A percentile compares a stretch with the other conserved stretches of the same genome.
Evolutionary conservation across 495 filamentous ascomycete species (phyloP).

Genomic region (Penicillium longicatenatum): DNA sequence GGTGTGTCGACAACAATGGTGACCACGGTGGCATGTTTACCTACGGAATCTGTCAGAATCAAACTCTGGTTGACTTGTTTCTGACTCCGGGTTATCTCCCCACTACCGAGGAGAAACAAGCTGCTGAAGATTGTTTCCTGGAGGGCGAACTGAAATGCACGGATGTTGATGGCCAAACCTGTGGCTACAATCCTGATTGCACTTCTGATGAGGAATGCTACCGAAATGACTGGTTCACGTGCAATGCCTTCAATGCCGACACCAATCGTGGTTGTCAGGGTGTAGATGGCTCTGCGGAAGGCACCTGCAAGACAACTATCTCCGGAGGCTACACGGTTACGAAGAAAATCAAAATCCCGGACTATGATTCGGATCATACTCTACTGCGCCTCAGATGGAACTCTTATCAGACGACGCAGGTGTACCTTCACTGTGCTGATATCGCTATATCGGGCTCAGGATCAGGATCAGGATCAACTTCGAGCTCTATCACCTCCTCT

Average conservation of each 20-base stretch:
- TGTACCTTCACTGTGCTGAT: conserved; percentile 58
- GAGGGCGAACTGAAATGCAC: conserved; percentile 50
- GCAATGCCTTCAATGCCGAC: conserved; percentile 45
- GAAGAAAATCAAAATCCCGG: conserved; percentile 55
- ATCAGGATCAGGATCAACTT: conserved; percentile 2
- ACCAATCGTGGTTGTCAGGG: conserved; percentile 45
- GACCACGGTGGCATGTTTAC: conserved; percentile 63
- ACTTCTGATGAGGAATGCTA: conserved; percentile 46
- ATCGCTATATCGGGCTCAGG: conserved; percentile 41
- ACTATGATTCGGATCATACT: conserved; percentile 49
- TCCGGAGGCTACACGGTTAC: conserved; percentile 57
- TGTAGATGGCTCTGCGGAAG: conserved; percentile 48
- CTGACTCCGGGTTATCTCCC: conserved; percentile 52
- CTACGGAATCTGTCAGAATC: conserved; percentile 58
- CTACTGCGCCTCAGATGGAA: conserved; percentile 59
- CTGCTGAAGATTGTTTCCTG: conserved; percentile 56
- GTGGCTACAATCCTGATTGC: conserved; percentile 56
- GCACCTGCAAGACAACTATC: conserved; percentile 53
- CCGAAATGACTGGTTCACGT: conserved; percentile 61
- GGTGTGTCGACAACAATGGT: conserved; percentile 61
- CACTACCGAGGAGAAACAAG: conserved; percentile 56
- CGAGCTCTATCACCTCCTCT: neutral
- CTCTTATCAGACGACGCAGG: conserved; percentile 57
- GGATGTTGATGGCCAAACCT: conserved; percentile 53
- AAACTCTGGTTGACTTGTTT: conserved; percentile 53